Conservation (phyloP, 306 rosid genomes). For the Arachis hypogaea region DNA sequence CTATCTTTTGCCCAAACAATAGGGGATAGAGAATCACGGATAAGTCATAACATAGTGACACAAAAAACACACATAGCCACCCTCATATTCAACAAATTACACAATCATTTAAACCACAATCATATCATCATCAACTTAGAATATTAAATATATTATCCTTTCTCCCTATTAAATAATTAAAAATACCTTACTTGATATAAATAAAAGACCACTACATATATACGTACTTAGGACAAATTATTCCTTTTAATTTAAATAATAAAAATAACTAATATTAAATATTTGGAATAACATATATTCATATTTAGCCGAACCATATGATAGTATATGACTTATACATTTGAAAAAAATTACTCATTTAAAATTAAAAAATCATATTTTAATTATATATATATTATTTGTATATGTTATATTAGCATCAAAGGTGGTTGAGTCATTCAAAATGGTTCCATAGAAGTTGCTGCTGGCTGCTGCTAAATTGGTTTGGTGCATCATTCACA, state of each 20-base stretch:
- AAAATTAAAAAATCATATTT: too few relatives aligned
- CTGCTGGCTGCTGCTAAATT: neutral
- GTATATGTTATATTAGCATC: neutral
- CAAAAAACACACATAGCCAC: neutral
- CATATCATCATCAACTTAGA: neutral
- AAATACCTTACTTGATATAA: neutral
- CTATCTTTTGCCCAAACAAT: neutral
- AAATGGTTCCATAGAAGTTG: neutral
- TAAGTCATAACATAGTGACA: neutral
- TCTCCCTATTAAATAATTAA: neutral
- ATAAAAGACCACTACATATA: neutral
- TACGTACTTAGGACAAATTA: neutral
- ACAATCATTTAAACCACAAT: neutral
- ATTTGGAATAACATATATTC: too few relatives aligned
- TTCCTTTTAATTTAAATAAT: neutral
- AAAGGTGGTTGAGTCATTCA: slow-evolving; percentile 30
- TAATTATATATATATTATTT: too few relatives aligned
- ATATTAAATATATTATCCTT: neutral
- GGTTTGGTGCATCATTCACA: slow-evolving; percentile 25
- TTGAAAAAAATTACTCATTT: too few relatives aligned
- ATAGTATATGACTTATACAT: too few relatives aligned
- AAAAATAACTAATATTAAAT: too few relatives aligned
- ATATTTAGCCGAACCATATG: too few relatives aligned
- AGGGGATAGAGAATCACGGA: neutral
- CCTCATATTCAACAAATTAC: neutral